Evolutionary conservation across 2,329 filamentous ascomycete species (phyloP).

Genomic region (Stachybotrys chartarum): DNA sequence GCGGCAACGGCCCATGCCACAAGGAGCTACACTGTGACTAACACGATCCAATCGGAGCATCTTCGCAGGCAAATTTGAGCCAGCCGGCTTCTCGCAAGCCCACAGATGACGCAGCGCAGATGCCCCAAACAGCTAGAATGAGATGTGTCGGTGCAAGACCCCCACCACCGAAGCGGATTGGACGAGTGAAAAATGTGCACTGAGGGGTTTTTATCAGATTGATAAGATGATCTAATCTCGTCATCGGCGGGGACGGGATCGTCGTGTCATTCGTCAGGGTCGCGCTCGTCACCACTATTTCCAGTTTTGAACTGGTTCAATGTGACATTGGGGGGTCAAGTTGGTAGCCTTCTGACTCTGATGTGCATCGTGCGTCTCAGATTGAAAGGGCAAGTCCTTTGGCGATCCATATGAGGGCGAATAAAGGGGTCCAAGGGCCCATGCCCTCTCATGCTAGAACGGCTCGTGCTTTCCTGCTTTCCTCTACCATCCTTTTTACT

Average conservation of each 20-base stretch:
- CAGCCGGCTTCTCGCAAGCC: no score
- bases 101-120: no score
- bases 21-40: no score
- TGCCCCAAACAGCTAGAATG: no score
- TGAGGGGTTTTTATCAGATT: conserved; percentile 1
- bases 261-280: neutral
- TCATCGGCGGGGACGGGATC: neutral
- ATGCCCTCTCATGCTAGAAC: neutral
- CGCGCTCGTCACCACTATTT: neutral
- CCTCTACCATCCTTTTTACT: neutral
- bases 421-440: neutral
- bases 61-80: no score
- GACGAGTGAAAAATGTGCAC: neutral
- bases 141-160: no score
- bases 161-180: neutral
- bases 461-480: neutral
- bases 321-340: neutral
- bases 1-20: no score
- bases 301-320: neutral
- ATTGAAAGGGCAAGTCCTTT: neutral
- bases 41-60: no score
- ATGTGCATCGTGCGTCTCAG: neutral
- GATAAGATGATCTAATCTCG: neutral
- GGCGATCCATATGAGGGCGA: neutral
- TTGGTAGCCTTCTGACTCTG: neutral